These are phyloP conservation scores for Calendula officinalis DNA, from an alignment of 129 eudicot genomes.

Conservation along the genomic window DNA sequence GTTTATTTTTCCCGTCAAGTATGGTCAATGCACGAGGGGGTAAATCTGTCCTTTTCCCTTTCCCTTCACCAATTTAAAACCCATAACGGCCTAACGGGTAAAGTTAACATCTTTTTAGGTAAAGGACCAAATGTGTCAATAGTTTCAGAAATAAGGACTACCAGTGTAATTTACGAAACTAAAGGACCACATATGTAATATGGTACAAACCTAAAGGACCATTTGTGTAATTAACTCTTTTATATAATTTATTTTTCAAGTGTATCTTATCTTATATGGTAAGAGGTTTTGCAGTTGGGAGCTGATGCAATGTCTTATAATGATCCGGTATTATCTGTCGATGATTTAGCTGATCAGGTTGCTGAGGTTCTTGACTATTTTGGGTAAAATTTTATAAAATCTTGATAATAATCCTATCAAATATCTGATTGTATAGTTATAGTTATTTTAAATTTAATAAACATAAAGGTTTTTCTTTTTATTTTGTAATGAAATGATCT, in stretches of 20 bases:
- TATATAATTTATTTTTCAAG: not conserved
- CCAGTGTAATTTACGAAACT: too few relatives aligned
- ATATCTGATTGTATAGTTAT: not conserved
- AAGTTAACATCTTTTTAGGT: too few relatives aligned
- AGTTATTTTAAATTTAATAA: not conserved
- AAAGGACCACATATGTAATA: too few relatives aligned
- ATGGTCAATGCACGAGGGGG: too few relatives aligned
- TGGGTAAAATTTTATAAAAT: constrained; percentile 49
- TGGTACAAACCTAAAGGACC: too few relatives aligned
- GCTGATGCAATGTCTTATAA: constrained; percentile 50
- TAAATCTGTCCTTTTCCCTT: too few relatives aligned
- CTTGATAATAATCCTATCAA: not conserved
- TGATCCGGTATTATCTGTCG: constrained; percentile 58
- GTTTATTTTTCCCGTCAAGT: too few relatives aligned
- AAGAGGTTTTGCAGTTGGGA: constrained; percentile 83
- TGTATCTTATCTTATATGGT: constrained; percentile 36
- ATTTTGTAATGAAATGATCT: constrained; percentile 16
- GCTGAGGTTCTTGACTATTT: constrained; percentile 75
- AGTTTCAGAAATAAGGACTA: too few relatives aligned
- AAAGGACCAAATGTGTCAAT: too few relatives aligned
- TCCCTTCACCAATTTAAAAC: too few relatives aligned
- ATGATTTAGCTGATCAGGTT: constrained; percentile 87
- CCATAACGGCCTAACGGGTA: too few relatives aligned
- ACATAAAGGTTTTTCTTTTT: not conserved
- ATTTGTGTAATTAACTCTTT: too few relatives aligned